Base-by-base conservation (phyloP, 2,329 filamentous ascomycete species). In the Sphaceloma murrayae region DNA sequence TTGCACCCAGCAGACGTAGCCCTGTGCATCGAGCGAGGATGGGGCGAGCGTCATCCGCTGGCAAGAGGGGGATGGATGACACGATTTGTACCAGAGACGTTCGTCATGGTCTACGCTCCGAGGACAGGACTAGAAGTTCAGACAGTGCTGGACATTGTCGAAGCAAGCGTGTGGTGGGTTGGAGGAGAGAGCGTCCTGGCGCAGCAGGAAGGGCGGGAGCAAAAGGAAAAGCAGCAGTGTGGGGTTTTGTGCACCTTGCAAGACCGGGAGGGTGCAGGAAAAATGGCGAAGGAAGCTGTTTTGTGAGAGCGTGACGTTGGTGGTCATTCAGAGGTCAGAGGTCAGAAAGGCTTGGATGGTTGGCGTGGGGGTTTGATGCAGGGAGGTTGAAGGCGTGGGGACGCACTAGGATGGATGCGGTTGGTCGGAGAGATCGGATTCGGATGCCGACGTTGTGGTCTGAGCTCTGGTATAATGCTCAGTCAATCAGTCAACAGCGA, bases 81-180 rank as follows among this genome's bases (percentile, higher is more conserved):
- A 49, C 72, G 77, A 56, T 82, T 82, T 40, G 78, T 91, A 45
- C 83, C 85, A 0, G 65, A 70, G 3, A 80, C 82, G 31, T 93
- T 93, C 60, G 68, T 85, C 46, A 79, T 93, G 77, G 69, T 93
- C 3, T 94, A 94, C 63, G 83, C 85, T 13, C 85, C 86, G 2
- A 67, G 82, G 55, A 70, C 78, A 50, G 71, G 77, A 47, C 69
- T 72, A 18, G 85, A 94, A 58, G 61, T 91, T 18, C 69, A 74
- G 43, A 70, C 77, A 40, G 73, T 88, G 3, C 73, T 76, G 58
- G 67, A 69, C 51, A 82, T 93, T 52, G 77, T 91, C 46, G 74
- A 78, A 52, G 84, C 85, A 2, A 82, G 80, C 3, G 75, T 80
- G 16, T 89, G 81, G 77, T 87, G 73, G 69, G 71, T 74, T 42